These are phyloP conservation scores for Mycena filopes DNA, from an alignment of 768 basidiomycete genomes.

Conservation along the genomic window DNA sequence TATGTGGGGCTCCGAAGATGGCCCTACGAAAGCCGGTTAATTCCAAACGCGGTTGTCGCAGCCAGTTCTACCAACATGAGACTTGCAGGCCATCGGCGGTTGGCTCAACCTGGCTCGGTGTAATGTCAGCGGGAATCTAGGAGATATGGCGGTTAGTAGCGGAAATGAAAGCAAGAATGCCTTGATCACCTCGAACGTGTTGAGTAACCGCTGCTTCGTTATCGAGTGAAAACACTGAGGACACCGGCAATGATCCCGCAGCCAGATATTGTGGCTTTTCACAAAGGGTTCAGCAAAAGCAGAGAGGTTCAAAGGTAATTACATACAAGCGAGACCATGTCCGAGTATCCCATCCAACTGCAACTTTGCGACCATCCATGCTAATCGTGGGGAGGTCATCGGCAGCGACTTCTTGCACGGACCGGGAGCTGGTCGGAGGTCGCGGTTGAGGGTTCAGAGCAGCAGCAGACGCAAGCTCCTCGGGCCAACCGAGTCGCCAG, in stretches of 20 bases:
- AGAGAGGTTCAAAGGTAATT: neutral
- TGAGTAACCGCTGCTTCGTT: slow-evolving; percentile 91
- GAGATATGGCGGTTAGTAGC: neutral
- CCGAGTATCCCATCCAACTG: slow-evolving; percentile 78
- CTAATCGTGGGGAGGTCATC: slow-evolving; percentile 65
- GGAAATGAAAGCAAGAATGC: neutral
- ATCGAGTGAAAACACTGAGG: slow-evolving; percentile 84
- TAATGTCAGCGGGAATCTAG: slow-evolving; percentile 82
- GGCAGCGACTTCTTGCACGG: slow-evolving; percentile 38
- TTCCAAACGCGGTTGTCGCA: neutral
- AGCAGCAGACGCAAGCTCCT: slow-evolving; percentile 27
- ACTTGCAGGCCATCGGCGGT: slow-evolving; percentile 76
- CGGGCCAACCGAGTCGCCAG: slow-evolving; percentile 27
- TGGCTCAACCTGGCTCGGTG: slow-evolving; percentile 66
- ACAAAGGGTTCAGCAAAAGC: slow-evolving; percentile 6
- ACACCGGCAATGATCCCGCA: slow-evolving; percentile 94
- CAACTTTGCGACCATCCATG: slow-evolving; percentile 68
- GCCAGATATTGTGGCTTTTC: slow-evolving; percentile 94
- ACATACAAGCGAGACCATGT: slow-evolving; percentile 84
- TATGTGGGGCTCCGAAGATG: slow-evolving; percentile 68
- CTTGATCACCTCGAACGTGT: slow-evolving; percentile 78
- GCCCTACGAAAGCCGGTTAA: slow-evolving; percentile 53
- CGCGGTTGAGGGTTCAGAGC: slow-evolving; percentile 1
- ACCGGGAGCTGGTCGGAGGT: neutral
- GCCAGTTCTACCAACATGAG: slow-evolving; percentile 75